Base-by-base conservation (phyloP, 2,329 filamentous ascomycete genomes). In the Kalmusia sp. region DNA sequence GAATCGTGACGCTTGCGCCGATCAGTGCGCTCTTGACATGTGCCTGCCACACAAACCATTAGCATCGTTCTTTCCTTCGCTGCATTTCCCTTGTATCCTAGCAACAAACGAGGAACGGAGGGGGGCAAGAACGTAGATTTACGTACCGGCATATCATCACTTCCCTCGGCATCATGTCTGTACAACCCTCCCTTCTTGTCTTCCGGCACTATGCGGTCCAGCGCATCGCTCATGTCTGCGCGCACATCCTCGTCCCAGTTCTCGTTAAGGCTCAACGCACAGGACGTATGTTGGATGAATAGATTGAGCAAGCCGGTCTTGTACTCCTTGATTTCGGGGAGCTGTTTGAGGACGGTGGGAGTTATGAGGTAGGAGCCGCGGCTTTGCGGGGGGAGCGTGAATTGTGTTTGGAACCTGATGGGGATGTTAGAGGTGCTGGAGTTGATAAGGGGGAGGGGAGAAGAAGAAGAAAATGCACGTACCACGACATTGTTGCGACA, bases 201-300 rank as follows among this genome's bases (percentile, higher is more conserved):
- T 68, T 91, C 90, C 0, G 93, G 92, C 35, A 89, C 95, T 67
- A 99, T 90, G 38, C 92, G 83, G 75, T 99, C 93, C 61, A 99
- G 80, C 40, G 93, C 92, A 78, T 97, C 92, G 69, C 86, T 92
- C 93, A 98, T 96, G 76, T 99, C 92, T 34, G 84, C 84, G 53
- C 92, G 84, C n/a, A 99, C 95, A 77, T 96, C 91, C 39, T 79
- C 76, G 70, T 93, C 91, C 79, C 80, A 89, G 78, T 98, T 98
- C 83, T 99, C 95, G 72, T 99, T 99, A 66, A 99, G 79, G 55
- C 86, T 91, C 48, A 99, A 82, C 11, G 90, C 95, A 76, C 92
- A 96, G 68, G 87, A 92, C 4, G 95, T 99, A 78, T 99, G 95
- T 78, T 99, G 93, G 49, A 98, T 83, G 75, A 98, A 99, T 40